phyloP scores from a whole-genome alignment of 345 rosid genomes.

The Eucalyptus brandiana region DNA sequence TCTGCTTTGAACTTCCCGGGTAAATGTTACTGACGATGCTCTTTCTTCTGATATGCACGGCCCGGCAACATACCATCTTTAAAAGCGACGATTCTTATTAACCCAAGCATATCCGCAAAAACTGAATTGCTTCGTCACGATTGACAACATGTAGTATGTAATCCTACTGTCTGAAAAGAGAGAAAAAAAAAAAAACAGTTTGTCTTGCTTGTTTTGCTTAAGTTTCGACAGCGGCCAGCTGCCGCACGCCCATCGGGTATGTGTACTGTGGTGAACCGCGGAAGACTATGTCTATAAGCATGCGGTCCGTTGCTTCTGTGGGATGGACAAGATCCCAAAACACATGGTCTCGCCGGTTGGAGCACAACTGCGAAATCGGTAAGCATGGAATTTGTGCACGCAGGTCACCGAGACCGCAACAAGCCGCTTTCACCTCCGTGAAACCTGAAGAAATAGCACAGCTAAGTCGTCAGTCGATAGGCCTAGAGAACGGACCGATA shows the following conservation, averaged over 20 bases:
- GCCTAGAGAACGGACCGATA: neutral
- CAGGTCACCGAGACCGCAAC: slow-evolving; percentile 63
- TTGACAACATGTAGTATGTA: neutral
- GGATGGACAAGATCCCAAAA: slow-evolving; percentile 79
- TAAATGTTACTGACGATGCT: neutral
- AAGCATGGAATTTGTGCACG: slow-evolving; percentile 40
- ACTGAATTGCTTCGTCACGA: neutral
- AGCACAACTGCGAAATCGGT: slow-evolving; percentile 35
- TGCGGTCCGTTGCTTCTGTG: slow-evolving; percentile 35
- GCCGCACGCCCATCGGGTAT: slow-evolving; percentile 33
- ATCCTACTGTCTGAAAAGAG: neutral
- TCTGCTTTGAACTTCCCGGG: neutral
- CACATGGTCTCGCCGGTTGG: slow-evolving; percentile 49
- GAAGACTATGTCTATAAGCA: slow-evolving; percentile 32
- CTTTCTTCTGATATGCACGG: neutral
- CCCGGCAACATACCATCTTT: neutral
- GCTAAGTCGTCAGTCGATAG: neutral
- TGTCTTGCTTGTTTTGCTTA: neutral
- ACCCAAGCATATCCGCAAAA: neutral
- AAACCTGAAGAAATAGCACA: slow-evolving; percentile 27
- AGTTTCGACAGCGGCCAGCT: slow-evolving; percentile 6
- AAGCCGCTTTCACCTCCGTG: slow-evolving; percentile 46
- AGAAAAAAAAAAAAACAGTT: neutral
- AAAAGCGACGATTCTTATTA: neutral
- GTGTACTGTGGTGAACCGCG: slow-evolving; percentile 22